phyloP scores from a whole-genome alignment of 2,329 filamentous ascomycete species.

The Achaetomium macrosporum region DNA sequence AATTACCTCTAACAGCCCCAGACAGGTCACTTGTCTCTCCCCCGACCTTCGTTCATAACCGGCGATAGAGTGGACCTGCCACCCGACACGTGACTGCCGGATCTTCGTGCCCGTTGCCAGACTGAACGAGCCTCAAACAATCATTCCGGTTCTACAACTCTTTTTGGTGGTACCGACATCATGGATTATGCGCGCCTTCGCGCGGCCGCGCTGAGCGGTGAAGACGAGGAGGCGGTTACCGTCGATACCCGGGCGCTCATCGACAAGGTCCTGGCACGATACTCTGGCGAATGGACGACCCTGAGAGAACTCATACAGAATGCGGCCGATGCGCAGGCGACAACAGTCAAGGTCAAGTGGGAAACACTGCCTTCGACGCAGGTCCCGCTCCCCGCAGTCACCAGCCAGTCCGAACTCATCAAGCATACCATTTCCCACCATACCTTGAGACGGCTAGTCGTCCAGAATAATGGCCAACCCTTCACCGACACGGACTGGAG shows the following conservation, averaged over 20 bases:
- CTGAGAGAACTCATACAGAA: conserved; percentile 95
- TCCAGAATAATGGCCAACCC: conserved; percentile 84
- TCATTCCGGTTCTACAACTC: background rate
- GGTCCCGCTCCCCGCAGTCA: conserved; percentile 61
- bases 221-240: conserved; percentile 94
- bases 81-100: no score
- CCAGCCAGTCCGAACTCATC: conserved; percentile 63
- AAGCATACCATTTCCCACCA: conserved; percentile 82
- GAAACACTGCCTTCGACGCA: conserved; percentile 81
- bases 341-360: conserved; percentile 83
- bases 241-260: conserved; percentile 96
- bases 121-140: no score
- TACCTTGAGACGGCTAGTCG: conserved; percentile 78
- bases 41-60: no score
- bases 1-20: no score
- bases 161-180: background rate
- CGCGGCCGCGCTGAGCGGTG: conserved; percentile 78
- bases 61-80: no score
- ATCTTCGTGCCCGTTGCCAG: no score
- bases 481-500: conserved; percentile 92
- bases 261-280: conserved; percentile 93
- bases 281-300: conserved; percentile 90
- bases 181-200: conserved; percentile 75
- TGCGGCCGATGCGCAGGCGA: conserved; percentile 92
- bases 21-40: no score